Percentiles rank a stretch among this genome's conserved stretches.
These are phyloP conservation scores for Glycyrrhiza uralensis DNA, from an alignment of 306 rosid species.

Conservation along the genomic window DNA sequence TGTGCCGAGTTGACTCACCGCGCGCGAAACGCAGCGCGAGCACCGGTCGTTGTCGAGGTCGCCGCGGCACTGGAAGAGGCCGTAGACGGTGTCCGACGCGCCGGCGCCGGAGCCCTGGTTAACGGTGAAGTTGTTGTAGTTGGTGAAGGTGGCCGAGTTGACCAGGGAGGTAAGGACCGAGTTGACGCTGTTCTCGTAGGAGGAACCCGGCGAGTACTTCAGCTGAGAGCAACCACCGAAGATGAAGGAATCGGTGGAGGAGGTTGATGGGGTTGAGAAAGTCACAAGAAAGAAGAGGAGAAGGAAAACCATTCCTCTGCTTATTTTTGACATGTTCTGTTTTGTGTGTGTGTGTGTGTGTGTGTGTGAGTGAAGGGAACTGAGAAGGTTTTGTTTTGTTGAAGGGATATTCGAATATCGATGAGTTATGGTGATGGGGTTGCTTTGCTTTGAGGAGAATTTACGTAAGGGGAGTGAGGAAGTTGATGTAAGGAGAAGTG, in stretches of 20 bases:
- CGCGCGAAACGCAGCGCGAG: slow-evolving; percentile 51
- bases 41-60: slow-evolving; percentile 62
- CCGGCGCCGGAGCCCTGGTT: slow-evolving; percentile 13
- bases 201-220: slow-evolving; percentile 53
- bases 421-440: too few species aligned
- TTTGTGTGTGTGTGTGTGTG: background rate
- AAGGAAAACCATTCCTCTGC: slow-evolving; percentile 32
- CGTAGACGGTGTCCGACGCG: slow-evolving; percentile 48
- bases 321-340: background rate
- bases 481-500: slow-evolving; percentile 18
- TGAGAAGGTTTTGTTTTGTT: background rate
- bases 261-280: slow-evolving; percentile 33
- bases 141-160: slow-evolving; percentile 58
- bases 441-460: slow-evolving; percentile 53
- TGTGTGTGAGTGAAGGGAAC: background rate
- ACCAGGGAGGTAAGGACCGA: slow-evolving; percentile 67
- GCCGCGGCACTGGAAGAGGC: slow-evolving; percentile 90
- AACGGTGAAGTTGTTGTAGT: slow-evolving; percentile 71
- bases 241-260: slow-evolving; percentile 48
- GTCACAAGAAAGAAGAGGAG: slow-evolving; percentile 12
- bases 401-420: too few species aligned
- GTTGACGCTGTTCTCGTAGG: slow-evolving; percentile 57
- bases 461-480: slow-evolving; percentile 47
- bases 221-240: slow-evolving; percentile 75
- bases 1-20: slow-evolving; percentile 59